phyloP scores from a whole-genome alignment of 1,139 yeast genomes.

The Yamadazyma taylorii region DNA sequence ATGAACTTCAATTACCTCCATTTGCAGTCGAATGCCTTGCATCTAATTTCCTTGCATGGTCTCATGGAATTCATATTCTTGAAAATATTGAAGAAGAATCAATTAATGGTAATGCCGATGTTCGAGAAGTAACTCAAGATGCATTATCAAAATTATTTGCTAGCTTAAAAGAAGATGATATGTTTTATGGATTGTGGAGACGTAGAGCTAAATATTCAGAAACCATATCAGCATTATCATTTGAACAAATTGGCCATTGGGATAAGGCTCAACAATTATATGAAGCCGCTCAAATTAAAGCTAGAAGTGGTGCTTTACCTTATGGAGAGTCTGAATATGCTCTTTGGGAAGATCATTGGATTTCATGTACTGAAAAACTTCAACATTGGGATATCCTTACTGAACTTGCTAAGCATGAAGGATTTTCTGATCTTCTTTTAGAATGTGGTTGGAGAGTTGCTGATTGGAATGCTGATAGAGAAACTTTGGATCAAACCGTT shows the following conservation, averaged over 20 bases:
- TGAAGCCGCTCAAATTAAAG: conserved; percentile 97
- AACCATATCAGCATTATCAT: conserved; percentile 88
- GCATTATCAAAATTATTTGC: conserved; percentile 90
- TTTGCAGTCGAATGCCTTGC: conserved; percentile 90
- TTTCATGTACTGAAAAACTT: conserved; percentile 90
- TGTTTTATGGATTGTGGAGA: conserved; percentile 98
- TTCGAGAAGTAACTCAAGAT: conserved; percentile 84
- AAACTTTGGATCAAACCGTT: conserved; percentile 90
- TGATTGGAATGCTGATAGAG: conserved; percentile 96
- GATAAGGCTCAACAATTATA: conserved; percentile 90
- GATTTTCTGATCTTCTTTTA: conserved; percentile 85
- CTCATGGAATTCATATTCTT: conserved; percentile 77
- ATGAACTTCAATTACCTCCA: conserved; percentile 84
- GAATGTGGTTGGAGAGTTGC: conserved; percentile 99
- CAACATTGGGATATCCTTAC: conserved; percentile 99
- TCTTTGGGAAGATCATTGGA: conserved; percentile 99
- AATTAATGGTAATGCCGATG: conserved; percentile 66
- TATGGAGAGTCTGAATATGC: conserved; percentile 95
- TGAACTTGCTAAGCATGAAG: conserved; percentile 96
- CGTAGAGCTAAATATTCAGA: conserved; percentile 91
- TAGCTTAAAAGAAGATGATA: conserved; percentile 86
- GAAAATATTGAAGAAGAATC: conserved; percentile 75
- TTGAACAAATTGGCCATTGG: conserved; percentile 95
- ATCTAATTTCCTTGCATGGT: conserved; percentile 87
- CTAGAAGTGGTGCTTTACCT: conserved; percentile 92